Evolutionary conservation across 257 asterid species (phyloP).

Genomic region (Solanum megistacrolobum): DNA sequence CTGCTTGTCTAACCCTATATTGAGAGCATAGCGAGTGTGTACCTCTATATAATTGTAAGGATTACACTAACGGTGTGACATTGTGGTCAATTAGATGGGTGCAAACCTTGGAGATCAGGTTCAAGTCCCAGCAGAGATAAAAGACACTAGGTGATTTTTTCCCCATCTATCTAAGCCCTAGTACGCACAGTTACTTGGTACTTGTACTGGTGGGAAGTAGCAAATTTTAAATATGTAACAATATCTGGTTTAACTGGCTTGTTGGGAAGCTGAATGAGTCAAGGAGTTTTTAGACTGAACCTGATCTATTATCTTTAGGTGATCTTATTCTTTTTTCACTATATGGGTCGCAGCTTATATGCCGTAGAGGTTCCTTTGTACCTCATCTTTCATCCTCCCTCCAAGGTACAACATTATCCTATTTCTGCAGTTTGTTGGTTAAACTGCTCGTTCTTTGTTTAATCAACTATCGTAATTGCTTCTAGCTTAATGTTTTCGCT

Average conservation of each 20-base stretch:
- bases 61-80: background rate
- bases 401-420: background rate
- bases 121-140: background rate
- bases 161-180: background rate
- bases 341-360: background rate
- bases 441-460: background rate
- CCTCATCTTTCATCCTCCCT: background rate
- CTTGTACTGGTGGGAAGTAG: background rate
- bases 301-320: background rate
- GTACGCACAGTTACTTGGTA: background rate
- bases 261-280: background rate
- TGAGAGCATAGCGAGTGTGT: background rate
- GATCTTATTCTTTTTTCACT: background rate
- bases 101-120: background rate
- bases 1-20: background rate
- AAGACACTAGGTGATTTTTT: background rate
- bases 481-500: background rate
- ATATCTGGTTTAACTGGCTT: background rate
- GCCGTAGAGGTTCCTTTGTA: background rate
- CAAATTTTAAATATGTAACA: background rate
- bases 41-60: background rate
- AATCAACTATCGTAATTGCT: background rate
- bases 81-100: background rate
- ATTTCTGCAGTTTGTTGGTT: background rate
- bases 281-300: background rate